phyloP scores from a whole-genome alignment of 2,329 filamentous ascomycete genomes.

The Alternaria hordeiaustralica region DNA sequence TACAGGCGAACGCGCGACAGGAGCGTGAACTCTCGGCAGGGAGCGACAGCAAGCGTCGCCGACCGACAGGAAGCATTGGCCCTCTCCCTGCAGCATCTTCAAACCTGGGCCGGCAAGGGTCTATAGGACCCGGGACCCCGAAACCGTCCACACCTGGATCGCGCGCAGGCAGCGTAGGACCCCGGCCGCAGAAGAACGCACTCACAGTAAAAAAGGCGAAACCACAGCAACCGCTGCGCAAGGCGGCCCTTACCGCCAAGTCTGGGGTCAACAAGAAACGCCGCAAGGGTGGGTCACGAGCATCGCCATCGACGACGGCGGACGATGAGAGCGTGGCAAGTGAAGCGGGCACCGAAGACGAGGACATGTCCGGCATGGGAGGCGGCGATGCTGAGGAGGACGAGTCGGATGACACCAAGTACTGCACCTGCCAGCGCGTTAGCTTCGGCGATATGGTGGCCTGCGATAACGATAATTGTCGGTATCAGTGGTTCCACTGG shows the following conservation, averaged over 20 bases:
- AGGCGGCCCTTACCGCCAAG: conserved; percentile 44
- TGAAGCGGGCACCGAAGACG: conserved; percentile 48
- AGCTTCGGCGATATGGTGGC: conserved; percentile 90
- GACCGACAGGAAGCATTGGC: conserved; percentile 60
- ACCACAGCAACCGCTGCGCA: conserved; percentile 57
- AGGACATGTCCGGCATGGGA: conserved; percentile 61
- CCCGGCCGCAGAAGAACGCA: conserved; percentile 56
- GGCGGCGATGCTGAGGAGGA: conserved; percentile 60
- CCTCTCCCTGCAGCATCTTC: conserved; percentile 61
- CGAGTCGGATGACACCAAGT: conserved; percentile 76
- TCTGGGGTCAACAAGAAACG: conserved; percentile 47
- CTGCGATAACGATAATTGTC: conserved; percentile 82
- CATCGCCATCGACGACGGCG: conserved; percentile 51
- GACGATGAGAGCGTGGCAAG: conserved; percentile 64
- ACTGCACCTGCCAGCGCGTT: conserved; percentile 82
- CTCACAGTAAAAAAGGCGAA: conserved; percentile 61
- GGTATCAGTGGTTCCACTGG: conserved; percentile 90
- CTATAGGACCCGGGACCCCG: conserved; percentile 68
- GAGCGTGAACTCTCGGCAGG: conserved; percentile 63
- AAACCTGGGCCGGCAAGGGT: conserved; percentile 64
- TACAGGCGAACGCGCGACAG: conserved; percentile 43
- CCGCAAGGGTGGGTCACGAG: conserved; percentile 45
- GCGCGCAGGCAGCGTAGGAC: conserved; percentile 67
- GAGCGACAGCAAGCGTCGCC: conserved; percentile 64
- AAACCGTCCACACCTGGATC: conserved; percentile 62